phyloP scores from a whole-genome alignment of 257 asterid species.

The Lycium barbarum region DNA sequence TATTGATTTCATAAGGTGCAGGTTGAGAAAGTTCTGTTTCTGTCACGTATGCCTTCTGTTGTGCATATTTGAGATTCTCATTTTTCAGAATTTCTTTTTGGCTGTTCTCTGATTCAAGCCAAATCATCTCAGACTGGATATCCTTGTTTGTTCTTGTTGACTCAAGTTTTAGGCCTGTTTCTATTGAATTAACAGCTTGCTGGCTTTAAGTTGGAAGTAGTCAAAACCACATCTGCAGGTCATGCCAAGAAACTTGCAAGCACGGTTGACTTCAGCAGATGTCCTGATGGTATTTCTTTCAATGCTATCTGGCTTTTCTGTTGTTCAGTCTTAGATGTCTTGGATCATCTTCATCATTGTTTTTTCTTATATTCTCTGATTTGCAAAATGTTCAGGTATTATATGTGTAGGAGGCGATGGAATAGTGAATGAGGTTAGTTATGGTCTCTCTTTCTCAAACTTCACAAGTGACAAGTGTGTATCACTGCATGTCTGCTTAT shows the following conservation, averaged over 20 bases:
- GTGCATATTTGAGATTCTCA: constrained; percentile 20
- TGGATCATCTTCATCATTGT: constrained; percentile 29
- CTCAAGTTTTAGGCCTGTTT: constrained; percentile 2
- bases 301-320: constrained; percentile 30
- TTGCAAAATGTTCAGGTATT: constrained; percentile 65
- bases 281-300: constrained; percentile 87
- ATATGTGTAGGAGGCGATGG: constrained; percentile 99
- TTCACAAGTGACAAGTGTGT: neutral
- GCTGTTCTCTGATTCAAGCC: neutral
- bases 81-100: neutral
- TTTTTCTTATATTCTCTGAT: constrained; percentile 23
- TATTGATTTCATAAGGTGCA: constrained; percentile 7
- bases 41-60: constrained; percentile 16
- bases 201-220: constrained; percentile 93
- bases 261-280: constrained; percentile 84
- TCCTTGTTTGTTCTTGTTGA: constrained; percentile 9
- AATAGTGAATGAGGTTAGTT: constrained; percentile 88
- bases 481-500: neutral
- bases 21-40: neutral
- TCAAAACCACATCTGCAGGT: constrained; percentile 94
- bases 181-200: constrained; percentile 72
- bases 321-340: constrained; percentile 31
- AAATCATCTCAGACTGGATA: constrained; percentile 19
- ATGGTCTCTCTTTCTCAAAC: neutral
- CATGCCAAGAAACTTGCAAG: constrained; percentile 97